Evolutionary conservation across 164 flowering plant genomes (phyloP), one percentile per base, ranked within the genome.

Genomic region (Protea cynaroides): DNA sequence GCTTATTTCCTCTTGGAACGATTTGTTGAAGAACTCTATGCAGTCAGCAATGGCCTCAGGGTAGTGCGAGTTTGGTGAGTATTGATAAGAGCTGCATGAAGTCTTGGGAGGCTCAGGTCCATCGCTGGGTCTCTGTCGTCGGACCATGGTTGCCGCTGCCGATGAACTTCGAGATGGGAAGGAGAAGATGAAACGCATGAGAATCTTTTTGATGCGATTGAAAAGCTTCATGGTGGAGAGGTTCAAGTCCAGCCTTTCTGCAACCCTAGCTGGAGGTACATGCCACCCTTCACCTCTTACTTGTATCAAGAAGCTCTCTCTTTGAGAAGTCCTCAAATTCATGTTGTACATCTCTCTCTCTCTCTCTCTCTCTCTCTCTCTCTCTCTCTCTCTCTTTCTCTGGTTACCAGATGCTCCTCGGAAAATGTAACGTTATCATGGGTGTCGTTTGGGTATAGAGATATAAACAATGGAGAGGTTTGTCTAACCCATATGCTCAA

Each of bases 221-320:
- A 87, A 75, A 44, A 87, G 74, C 80, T 86, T 90, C 94, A 84
- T 87, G 55, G 82, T 69, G 2, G 84, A 81, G 56, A 83, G 72
- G 69, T 68, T 76, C 19, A 73, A 47, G 56, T 66, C 69, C n/a
- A 50, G 23, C 46, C 46, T 40, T 9, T 4, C 9, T 52, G 70
- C 64, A 44, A 34, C 36, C 12, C 38, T 8, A 5, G 65, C 50
- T 38, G 13, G 25, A 12, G 23, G 46, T 0, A 1, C 58, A n/a
- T 60, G 69, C 46, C 34, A 3, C 6, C 54, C 62, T 59, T 66
- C 72, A 22, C 63, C 74, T 54, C 64, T 70, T 68, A 80, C 70
- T 67, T 70, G 79, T 52, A 77, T 80, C 8, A 72, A 75, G 59
- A 73, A 74, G 83, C 79, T 76, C 63, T 80, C 73, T 58, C 75